Evolutionary conservation across 805 yeast species (phyloP).

Genomic region (Barnettozyma vustinii): DNA sequence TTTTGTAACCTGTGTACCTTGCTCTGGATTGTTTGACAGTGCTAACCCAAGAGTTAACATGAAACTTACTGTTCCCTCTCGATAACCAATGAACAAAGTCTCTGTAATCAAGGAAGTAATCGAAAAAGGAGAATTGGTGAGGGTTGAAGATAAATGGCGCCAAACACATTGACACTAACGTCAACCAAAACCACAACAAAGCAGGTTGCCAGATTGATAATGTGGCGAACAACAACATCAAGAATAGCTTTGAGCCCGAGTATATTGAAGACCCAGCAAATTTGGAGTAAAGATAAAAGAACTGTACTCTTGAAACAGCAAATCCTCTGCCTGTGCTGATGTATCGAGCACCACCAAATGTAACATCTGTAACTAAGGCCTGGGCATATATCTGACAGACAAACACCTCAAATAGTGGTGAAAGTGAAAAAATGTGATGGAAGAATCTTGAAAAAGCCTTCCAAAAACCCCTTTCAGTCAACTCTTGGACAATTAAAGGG

Average conservation of each 20-base stretch:
- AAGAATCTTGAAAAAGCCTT: constrained; percentile 64
- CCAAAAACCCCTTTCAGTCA: constrained; percentile 79
- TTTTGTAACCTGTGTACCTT: constrained; percentile 86
- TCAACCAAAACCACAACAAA: constrained; percentile 69
- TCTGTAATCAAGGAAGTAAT: constrained; percentile 65
- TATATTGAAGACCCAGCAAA: constrained; percentile 76
- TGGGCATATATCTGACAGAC: constrained; percentile 90
- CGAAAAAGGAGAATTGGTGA: constrained; percentile 64
- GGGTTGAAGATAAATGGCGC: constrained; percentile 78
- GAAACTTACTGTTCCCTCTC: constrained; percentile 67
- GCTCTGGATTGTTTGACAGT: constrained; percentile 75
- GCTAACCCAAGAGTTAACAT: constrained; percentile 73
- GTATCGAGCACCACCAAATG: constrained; percentile 89
- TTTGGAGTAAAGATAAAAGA: constrained; percentile 64
- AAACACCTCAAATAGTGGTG: constrained; percentile 92
- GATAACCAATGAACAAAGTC: constrained; percentile 69
- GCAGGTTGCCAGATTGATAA: constrained; percentile 79
- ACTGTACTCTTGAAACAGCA: constrained; percentile 78
- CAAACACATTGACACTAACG: constrained; percentile 56
- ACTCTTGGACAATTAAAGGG: constrained; percentile 82
- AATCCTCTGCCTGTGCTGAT: constrained; percentile 93
- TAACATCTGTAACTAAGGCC: constrained; percentile 66
- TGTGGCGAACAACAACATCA: constrained; percentile 71
- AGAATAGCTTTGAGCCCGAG: constrained; percentile 63
- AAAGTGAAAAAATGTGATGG: constrained; percentile 73